Evolutionary conservation across 2,329 filamentous ascomycete species (phyloP).

Genomic region (Penicillium sp.): DNA sequence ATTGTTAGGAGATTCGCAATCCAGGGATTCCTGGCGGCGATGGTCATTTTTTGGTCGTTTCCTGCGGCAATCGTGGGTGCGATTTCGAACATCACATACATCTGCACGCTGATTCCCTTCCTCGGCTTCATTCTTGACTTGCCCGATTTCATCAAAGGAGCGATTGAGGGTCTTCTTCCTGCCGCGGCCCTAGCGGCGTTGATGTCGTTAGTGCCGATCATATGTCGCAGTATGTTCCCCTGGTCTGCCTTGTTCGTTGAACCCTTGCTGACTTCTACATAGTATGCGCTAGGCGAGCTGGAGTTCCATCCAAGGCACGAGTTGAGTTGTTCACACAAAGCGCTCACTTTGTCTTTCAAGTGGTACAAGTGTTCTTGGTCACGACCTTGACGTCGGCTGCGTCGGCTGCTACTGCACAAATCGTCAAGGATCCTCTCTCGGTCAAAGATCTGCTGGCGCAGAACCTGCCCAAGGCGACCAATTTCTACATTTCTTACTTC

Average conservation of each 20-base stretch:
- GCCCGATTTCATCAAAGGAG: slow-evolving; percentile 61
- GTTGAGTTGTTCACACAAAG: slow-evolving; percentile 86
- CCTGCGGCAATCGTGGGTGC: slow-evolving; percentile 69
- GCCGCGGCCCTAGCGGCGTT: slow-evolving; percentile 68
- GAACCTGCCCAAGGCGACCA: slow-evolving; percentile 75
- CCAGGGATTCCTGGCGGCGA: slow-evolving; percentile 59
- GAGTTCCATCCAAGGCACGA: slow-evolving; percentile 67
- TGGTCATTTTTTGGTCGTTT: slow-evolving; percentile 80
- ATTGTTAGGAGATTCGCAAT: slow-evolving; percentile 63
- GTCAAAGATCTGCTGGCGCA: slow-evolving; percentile 60
- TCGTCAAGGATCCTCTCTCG: slow-evolving; percentile 56
- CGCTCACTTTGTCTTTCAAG: slow-evolving; percentile 63
- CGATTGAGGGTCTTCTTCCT: slow-evolving; percentile 76
- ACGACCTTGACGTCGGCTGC: slow-evolving; percentile 76
- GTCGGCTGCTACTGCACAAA: slow-evolving; percentile 57
- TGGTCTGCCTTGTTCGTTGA: not conserved
- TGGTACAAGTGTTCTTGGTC: slow-evolving; percentile 84
- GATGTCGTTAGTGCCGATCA: slow-evolving; percentile 75
- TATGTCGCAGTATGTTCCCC: slow-evolving; percentile 58
- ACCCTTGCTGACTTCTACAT: slow-evolving; percentile 3
- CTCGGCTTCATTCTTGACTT: slow-evolving; percentile 67
- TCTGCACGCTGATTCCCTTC: slow-evolving; percentile 49
- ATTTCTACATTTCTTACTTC: slow-evolving; percentile 94
- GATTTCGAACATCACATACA: slow-evolving; percentile 74
- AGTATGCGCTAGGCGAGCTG: slow-evolving; percentile 69